Evolutionary conservation across 805 yeast species (phyloP).

Genomic region (Hanseniaspora mollemarum): DNA sequence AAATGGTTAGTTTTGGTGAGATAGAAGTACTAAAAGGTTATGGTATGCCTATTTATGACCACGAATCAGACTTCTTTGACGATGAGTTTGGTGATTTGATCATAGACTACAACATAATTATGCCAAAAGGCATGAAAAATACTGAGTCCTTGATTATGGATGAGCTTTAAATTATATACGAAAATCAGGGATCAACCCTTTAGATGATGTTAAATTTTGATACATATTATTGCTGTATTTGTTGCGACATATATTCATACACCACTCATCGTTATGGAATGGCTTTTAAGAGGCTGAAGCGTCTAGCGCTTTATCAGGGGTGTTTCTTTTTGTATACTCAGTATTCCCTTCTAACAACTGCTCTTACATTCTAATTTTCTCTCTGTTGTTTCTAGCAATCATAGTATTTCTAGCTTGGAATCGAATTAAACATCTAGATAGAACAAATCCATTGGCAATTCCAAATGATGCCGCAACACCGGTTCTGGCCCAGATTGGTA

Average conservation of each 20-base stretch:
- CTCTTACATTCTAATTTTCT: background rate
- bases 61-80: conserved; percentile 25
- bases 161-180: conserved; percentile 14
- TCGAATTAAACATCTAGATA: conserved; percentile 14
- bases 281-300: too few relatives aligned
- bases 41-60: conserved; percentile 62
- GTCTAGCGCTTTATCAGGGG: too few relatives aligned
- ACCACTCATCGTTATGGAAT: conserved; percentile 5
- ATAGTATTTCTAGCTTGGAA: conserved; percentile 13
- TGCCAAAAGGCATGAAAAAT: conserved; percentile 28
- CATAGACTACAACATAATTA: conserved; percentile 39
- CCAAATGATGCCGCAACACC: conserved; percentile 14
- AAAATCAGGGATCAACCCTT: background rate
- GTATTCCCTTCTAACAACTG: too few relatives aligned
- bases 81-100: conserved; percentile 44
- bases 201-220: background rate
- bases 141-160: conserved; percentile 3
- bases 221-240: too few relatives aligned
- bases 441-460: conserved; percentile 9
- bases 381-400: conserved; percentile 1
- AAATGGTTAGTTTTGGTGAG: conserved; percentile 51
- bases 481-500: conserved; percentile 14
- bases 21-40: conserved; percentile 57
- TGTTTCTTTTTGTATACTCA: too few relatives aligned
- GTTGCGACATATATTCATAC: background rate